These are phyloP conservation scores for Erysimum cheiranthoides DNA, from an alignment of 345 rosid genomes.

Conservation along the genomic window DNA sequence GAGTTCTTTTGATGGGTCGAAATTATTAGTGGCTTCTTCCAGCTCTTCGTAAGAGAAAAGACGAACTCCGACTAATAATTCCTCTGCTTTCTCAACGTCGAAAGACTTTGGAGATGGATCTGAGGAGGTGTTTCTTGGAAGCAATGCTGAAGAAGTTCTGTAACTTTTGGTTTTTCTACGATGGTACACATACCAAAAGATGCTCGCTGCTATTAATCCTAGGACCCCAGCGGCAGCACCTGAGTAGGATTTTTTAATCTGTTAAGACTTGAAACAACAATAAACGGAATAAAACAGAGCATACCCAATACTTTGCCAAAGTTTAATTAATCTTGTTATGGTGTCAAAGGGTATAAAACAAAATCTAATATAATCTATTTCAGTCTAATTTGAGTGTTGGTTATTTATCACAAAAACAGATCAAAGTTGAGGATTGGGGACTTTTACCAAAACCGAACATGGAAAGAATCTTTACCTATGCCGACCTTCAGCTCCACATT, in stretches of 20 bases:
- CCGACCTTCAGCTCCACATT: too few species aligned
- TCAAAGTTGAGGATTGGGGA: neutral
- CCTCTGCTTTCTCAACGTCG: conserved; percentile 57
- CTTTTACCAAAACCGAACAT: too few species aligned
- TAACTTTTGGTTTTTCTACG: conserved; percentile 44
- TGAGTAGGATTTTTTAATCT: conserved; percentile 20
- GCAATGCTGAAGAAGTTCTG: conserved; percentile 40
- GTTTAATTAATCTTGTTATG: neutral
- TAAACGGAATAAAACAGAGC: neutral
- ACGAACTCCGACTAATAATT: conserved; percentile 50
- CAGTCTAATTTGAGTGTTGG: neutral
- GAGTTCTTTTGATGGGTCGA: conserved; percentile 71
- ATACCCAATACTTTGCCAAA: neutral
- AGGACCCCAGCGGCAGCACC: conserved; percentile 37
- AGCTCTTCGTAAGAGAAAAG: conserved; percentile 73
- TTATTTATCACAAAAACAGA: neutral
- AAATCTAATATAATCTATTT: neutral
- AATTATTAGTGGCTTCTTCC: conserved; percentile 68
- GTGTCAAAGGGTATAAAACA: neutral
- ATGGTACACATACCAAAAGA: conserved; percentile 21
- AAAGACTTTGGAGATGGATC: conserved; percentile 47
- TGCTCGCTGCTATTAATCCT: conserved; percentile 36
- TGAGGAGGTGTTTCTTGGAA: conserved; percentile 52
- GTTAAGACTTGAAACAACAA: conserved; percentile 3
- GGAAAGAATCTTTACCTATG: too few species aligned